Conservation (phyloP, 352 stramenopile genomes). For the Phytophthora parvispora region DNA sequence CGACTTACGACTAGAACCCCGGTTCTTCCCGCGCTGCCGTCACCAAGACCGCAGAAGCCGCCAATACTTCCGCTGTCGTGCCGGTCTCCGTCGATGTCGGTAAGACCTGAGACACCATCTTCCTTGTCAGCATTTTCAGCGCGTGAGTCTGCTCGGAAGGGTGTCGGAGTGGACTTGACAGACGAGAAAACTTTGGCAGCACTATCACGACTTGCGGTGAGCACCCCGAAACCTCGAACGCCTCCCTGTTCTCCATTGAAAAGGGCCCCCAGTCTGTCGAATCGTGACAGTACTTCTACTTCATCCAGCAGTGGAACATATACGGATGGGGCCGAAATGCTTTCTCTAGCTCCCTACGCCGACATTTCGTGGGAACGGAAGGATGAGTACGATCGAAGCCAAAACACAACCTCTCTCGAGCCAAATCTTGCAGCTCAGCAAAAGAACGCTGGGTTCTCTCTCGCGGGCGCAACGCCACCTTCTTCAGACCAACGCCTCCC, state of each 20-base stretch:
- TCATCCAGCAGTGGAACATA: slow-evolving; percentile 5
- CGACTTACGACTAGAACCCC: slow-evolving; percentile 58
- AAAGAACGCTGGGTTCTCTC: slow-evolving; percentile 5
- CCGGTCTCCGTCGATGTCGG: slow-evolving; percentile 8
- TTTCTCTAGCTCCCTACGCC: slow-evolving; percentile 34
- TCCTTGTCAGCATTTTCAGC: slow-evolving; percentile 45
- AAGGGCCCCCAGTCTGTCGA: not conserved
- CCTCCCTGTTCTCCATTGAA: slow-evolving; percentile 40
- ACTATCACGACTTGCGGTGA: slow-evolving; percentile 53
- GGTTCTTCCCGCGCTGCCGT: slow-evolving; percentile 41
- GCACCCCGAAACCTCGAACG: slow-evolving; percentile 43
- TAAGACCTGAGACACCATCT: slow-evolving; percentile 46
- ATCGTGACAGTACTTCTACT: slow-evolving; percentile 13
- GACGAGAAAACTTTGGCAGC: slow-evolving; percentile 57
- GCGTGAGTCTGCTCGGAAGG: slow-evolving; percentile 55
- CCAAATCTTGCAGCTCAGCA: slow-evolving; percentile 4
- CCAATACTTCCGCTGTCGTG: slow-evolving; percentile 41
- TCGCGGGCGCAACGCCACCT: not conserved
- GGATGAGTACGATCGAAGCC: slow-evolving; percentile 3
- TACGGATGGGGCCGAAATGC: slow-evolving; percentile 35
- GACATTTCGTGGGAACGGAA: slow-evolving; percentile 36
- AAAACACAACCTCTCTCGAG: not conserved
- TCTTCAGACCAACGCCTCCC: slow-evolving; percentile 39
- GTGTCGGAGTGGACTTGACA: slow-evolving; percentile 50
- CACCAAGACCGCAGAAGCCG: slow-evolving; percentile 18